Conservation (phyloP, 1,139 yeast genomes). For the Debaryomyces sp. region DNA sequence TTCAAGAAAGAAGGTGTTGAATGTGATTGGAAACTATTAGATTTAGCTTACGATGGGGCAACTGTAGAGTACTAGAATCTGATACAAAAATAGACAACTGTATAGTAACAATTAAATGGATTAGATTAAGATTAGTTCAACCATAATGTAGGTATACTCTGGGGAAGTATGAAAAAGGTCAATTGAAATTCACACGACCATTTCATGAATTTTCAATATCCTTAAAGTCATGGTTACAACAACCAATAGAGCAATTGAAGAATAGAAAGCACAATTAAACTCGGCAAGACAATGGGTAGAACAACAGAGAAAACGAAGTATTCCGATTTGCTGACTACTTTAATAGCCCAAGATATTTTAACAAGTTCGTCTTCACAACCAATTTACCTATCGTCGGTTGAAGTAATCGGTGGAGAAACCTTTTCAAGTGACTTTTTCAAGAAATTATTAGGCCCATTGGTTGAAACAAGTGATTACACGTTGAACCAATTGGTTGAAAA, state of each 20-base stretch:
- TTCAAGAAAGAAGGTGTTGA: conserved; percentile 67
- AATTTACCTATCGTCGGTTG: conserved; percentile 46
- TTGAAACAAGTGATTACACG: conserved; percentile 47
- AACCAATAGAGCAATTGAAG: conserved; percentile 1
- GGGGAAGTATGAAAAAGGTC: not conserved
- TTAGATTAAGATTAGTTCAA: not conserved
- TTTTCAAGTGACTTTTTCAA: conserved; percentile 49
- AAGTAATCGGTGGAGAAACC: conserved; percentile 52
- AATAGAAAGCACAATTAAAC: not conserved
- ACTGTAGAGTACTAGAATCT: conserved; percentile 24
- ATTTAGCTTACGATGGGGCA: conserved; percentile 89
- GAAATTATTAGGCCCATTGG: conserved; percentile 48
- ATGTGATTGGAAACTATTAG: conserved; percentile 82
- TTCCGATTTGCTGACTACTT: conserved; percentile 27
- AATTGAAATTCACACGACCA: conserved; percentile 2
- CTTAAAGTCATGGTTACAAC: not conserved
- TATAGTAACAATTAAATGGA: not conserved
- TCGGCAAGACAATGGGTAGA: conserved; percentile 1
- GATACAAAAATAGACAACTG: conserved; percentile 1
- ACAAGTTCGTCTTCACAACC: conserved; percentile 41
- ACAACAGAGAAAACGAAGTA: not conserved
- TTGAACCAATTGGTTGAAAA: conserved; percentile 40
- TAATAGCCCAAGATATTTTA: conserved; percentile 37
- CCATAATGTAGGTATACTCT: not conserved
- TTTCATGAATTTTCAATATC: not conserved